Evolutionary conservation across 2,329 filamentous ascomycete species (phyloP).

Genomic region (Aspergillus unguis): DNA sequence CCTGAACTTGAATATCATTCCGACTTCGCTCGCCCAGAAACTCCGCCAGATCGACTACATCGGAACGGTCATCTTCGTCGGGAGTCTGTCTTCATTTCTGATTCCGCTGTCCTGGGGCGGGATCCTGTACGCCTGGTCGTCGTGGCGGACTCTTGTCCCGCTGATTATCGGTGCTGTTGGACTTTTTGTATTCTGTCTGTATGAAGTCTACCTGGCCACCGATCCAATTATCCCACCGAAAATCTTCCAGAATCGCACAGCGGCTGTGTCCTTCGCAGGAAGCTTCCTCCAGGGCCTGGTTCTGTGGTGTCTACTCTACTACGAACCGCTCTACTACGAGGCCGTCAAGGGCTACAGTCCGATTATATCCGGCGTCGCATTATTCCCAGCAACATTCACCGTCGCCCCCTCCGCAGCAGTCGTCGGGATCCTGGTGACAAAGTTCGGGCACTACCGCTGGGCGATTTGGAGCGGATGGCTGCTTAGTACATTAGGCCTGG

Average conservation of each 20-base stretch:
- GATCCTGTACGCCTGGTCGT: slow-evolving; percentile 28
- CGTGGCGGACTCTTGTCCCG: slow-evolving; percentile 28
- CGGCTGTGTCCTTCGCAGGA: slow-evolving; percentile 3
- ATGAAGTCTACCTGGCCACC: slow-evolving; percentile 13
- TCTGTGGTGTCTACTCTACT: slow-evolving; percentile 23
- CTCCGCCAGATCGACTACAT: slow-evolving; percentile 28
- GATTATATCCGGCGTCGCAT: slow-evolving; percentile 27
- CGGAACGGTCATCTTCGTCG: slow-evolving; percentile 29
- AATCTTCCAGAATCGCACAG: slow-evolving; percentile 46
- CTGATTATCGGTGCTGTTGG: slow-evolving; percentile 28
- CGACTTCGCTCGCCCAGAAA: slow-evolving; percentile 1
- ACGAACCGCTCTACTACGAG: slow-evolving; percentile 49
- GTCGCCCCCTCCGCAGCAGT: slow-evolving; percentile 27
- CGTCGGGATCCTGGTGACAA: slow-evolving; percentile 30
- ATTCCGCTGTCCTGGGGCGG: slow-evolving; percentile 33
- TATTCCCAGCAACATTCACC: slow-evolving; percentile 29
- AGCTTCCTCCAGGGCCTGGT: slow-evolving; percentile 18
- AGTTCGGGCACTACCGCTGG: slow-evolving; percentile 33
- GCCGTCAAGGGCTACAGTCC: slow-evolving; percentile 36
- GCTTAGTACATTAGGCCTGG: slow-evolving; percentile 25
- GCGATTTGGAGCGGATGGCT: slow-evolving; percentile 29
- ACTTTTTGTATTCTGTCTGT: slow-evolving; percentile 20
- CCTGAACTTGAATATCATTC: slow-evolving; percentile 3
- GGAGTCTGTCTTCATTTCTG: slow-evolving; percentile 28
- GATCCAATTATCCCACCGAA: slow-evolving; percentile 42